These are phyloP conservation scores for Cryptosporidium ryanae DNA, from an alignment of 169 alveolate species.

Conservation along the genomic window DNA sequence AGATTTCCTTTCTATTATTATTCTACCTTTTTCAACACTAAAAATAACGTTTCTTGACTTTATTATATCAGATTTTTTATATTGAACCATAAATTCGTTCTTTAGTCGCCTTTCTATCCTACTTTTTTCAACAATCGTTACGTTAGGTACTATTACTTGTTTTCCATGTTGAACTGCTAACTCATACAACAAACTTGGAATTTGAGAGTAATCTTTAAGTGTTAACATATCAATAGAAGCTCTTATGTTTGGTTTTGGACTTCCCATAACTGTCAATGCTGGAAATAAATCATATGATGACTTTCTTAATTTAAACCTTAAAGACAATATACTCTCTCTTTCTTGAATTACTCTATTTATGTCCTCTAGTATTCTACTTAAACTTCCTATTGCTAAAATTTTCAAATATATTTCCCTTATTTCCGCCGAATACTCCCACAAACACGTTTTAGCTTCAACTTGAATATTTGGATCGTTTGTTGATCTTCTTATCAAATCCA, in stretches of 20 bases:
- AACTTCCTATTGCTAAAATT: slow-evolving; percentile 58
- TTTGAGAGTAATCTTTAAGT: slow-evolving; percentile 40
- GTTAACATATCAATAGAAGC: slow-evolving; percentile 47
- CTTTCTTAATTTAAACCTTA: slow-evolving; percentile 53
- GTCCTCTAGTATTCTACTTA: slow-evolving; percentile 40
- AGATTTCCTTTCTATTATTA: slow-evolving; percentile 40
- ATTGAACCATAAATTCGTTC: slow-evolving; percentile 41
- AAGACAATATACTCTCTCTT: slow-evolving; percentile 39
- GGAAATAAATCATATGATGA: slow-evolving; percentile 56
- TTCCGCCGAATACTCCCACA: slow-evolving; percentile 70
- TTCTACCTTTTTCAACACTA: slow-evolving; percentile 48
- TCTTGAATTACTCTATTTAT: slow-evolving; percentile 40
- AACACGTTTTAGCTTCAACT: slow-evolving; percentile 68
- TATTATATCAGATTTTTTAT: slow-evolving; percentile 13
- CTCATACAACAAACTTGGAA: slow-evolving; percentile 60
- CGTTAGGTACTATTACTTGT: slow-evolving; percentile 50
- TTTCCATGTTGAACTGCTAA: slow-evolving; percentile 55
- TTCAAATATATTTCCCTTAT: slow-evolving; percentile 39
- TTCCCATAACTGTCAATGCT: slow-evolving; percentile 43
- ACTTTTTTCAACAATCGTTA: slow-evolving; percentile 3
- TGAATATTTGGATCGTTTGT: slow-evolving; percentile 74
- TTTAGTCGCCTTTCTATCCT: slow-evolving; percentile 27
- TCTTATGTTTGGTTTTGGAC: slow-evolving; percentile 45
- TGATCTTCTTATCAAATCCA: slow-evolving; percentile 55
- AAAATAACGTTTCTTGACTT: slow-evolving; percentile 29